phyloP scores from a whole-genome alignment of 352 stramenopile genomes.

The Globisporangium heterothallicum region DNA sequence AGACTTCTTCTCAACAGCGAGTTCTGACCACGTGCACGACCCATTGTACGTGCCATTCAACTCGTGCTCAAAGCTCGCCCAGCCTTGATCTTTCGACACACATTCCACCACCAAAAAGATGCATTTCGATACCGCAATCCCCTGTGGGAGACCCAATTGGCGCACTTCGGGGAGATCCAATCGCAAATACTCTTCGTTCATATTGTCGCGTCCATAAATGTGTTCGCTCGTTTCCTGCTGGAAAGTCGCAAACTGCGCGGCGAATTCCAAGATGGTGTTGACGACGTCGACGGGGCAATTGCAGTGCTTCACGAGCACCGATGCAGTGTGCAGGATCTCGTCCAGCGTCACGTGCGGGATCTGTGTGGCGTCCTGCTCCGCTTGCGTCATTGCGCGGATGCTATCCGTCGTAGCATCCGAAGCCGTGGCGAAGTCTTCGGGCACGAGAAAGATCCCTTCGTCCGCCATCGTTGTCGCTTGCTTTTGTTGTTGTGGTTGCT shows the following conservation, averaged over 20 bases:
- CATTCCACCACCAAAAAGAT: constrained; percentile 44
- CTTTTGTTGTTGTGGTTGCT: background rate
- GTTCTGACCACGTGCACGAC: constrained; percentile 62
- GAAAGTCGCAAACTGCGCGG: constrained; percentile 46
- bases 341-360: constrained; percentile 28
- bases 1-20: constrained; percentile 40
- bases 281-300: constrained; percentile 26
- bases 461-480: background rate
- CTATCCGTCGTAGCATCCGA: constrained; percentile 16
- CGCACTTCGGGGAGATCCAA: constrained; percentile 30
- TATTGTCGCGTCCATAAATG: constrained; percentile 24
- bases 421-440: constrained; percentile 31
- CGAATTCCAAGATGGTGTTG: constrained; percentile 31
- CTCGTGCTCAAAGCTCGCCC: constrained; percentile 37
- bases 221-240: constrained; percentile 28
- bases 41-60: constrained; percentile 51
- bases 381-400: constrained; percentile 38
- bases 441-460: constrained; percentile 29
- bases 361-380: constrained; percentile 27
- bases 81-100: constrained; percentile 67
- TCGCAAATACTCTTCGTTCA: constrained; percentile 56
- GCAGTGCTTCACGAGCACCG: constrained; percentile 24
- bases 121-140: constrained; percentile 36
- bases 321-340: constrained; percentile 41
- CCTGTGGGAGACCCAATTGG: constrained; percentile 30